A percentile compares a stretch with the other conserved stretches of the same genome.
Conservation (phyloP, 306 rosid genomes). For the Pterocarpus macrocarpus region DNA sequence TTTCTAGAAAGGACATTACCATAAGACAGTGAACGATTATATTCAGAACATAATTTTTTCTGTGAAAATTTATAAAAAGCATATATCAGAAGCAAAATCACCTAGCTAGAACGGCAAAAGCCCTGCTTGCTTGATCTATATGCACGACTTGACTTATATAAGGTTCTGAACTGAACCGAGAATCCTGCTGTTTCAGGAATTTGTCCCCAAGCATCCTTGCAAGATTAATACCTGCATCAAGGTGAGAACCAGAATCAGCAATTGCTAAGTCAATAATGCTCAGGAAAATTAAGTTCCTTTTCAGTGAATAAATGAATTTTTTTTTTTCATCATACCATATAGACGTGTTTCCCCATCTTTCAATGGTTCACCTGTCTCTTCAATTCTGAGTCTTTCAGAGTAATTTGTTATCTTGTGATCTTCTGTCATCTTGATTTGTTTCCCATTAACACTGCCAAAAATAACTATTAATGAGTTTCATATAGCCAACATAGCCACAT, state of each 20-base stretch:
- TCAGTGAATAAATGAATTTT: slow-evolving; percentile 22
- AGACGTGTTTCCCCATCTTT: slow-evolving; percentile 93
- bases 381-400: slow-evolving; percentile 81
- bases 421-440: slow-evolving; percentile 81
- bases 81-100: slow-evolving; percentile 50
- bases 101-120: slow-evolving; percentile 93
- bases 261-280: slow-evolving; percentile 21
- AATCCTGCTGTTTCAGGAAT: slow-evolving; percentile 95
- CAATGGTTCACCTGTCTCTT: slow-evolving; percentile 83
- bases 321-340: slow-evolving; percentile 63
- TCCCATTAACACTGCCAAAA: slow-evolving; percentile 77
- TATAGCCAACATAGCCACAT: slow-evolving; percentile 18
- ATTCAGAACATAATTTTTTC: slow-evolving; percentile 30
- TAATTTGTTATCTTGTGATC: slow-evolving; percentile 81
- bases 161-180: slow-evolving; percentile 94
- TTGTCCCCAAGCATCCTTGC: slow-evolving; percentile 99
- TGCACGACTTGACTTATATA: slow-evolving; percentile 78
- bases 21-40: slow-evolving; percentile 4
- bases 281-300: slow-evolving; percentile 16
- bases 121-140: slow-evolving; percentile 63
- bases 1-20: slow-evolving; percentile 14
- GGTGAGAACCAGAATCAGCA: slow-evolving; percentile 46
- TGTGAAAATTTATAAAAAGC: slow-evolving; percentile 35
- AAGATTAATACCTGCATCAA: slow-evolving; percentile 85
- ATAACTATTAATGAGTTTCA: slow-evolving; percentile 32